Evolutionary conservation across 139 green algal species (phyloP).

Genomic region (Deuterostichococcus epilithicus): DNA sequence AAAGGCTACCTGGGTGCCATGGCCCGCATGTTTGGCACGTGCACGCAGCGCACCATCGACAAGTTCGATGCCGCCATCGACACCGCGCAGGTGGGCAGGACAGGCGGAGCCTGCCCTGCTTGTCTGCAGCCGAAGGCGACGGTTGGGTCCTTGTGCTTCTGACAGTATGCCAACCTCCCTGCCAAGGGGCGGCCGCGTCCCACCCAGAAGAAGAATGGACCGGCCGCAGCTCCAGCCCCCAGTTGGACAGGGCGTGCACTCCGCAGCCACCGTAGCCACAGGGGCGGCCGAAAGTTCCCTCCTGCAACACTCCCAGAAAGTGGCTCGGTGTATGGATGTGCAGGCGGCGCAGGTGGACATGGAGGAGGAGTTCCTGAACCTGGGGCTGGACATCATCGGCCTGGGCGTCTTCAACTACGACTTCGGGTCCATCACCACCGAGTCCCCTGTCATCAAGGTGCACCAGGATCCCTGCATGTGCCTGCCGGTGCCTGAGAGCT

Average conservation of each 20-base stretch:
- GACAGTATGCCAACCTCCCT: not conserved
- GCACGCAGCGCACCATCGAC: slow-evolving; percentile 51
- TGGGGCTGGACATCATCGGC: slow-evolving; percentile 98
- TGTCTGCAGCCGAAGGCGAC: not conserved
- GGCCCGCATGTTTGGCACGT: slow-evolving; percentile 79
- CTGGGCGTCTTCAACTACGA: slow-evolving; percentile 99
- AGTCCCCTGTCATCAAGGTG: slow-evolving; percentile 94
- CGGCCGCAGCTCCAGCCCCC: no score
- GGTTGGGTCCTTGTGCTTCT: not conserved
- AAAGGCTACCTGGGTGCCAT: slow-evolving; percentile 89
- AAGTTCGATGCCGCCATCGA: slow-evolving; percentile 57
- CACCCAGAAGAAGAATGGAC: no score
- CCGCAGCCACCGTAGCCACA: no score
- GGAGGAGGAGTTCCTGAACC: slow-evolving; percentile 91
- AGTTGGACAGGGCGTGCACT: no score
- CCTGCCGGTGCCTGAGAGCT: slow-evolving; percentile 46
- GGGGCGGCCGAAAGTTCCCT: not conserved
- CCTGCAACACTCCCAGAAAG: slow-evolving; percentile 5
- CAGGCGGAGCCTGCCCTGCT: not conserved
- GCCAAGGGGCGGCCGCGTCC: no score
- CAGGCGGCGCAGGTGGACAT: slow-evolving; percentile 74
- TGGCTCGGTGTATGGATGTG: not conserved
- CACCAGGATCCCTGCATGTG: not conserved
- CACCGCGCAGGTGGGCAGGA: not conserved
- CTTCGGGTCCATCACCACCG: slow-evolving; percentile 87